Evolutionary conservation across 2,329 filamentous ascomycete species (phyloP).

Genomic region (Xylaria multiplex): DNA sequence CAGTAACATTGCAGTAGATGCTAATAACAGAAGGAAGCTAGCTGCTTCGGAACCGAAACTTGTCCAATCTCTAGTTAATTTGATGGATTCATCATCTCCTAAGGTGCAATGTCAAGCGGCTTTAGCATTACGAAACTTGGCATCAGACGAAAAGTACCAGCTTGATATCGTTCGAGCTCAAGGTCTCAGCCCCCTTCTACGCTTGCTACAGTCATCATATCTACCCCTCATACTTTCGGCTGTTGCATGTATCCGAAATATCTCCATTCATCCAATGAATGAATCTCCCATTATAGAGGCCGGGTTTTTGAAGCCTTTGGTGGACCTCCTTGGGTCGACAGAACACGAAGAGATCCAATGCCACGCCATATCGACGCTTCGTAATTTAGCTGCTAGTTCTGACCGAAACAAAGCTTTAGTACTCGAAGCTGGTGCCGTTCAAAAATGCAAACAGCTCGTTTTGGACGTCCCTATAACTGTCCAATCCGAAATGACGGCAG

Average conservation of each 20-base stretch:
- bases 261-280: conserved; percentile 97
- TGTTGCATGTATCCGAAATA: conserved; percentile 98
- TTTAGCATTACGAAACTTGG: conserved; percentile 90
- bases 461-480: conserved; percentile 92
- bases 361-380: conserved; percentile 95
- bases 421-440: conserved; percentile 92
- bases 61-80: conserved; percentile 90
- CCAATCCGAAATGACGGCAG: conserved; percentile 99
- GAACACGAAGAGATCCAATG: conserved; percentile 99
- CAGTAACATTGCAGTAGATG: conserved; percentile 97
- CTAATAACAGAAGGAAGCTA: conserved; percentile 88
- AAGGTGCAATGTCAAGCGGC: conserved; percentile 99
- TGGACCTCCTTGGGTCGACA: conserved; percentile 91
- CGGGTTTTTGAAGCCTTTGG: conserved; percentile 91
- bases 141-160: conserved; percentile 98
- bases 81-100: conserved; percentile 97
- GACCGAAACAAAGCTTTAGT: conserved; percentile 99
- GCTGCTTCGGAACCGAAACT: conserved; percentile 90
- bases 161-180: conserved; percentile 93
- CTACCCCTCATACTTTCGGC: conserved; percentile 95
- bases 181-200: conserved; percentile 84
- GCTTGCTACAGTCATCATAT: conserved; percentile 93
- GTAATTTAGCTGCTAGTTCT: conserved; percentile 95
- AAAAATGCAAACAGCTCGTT: conserved; percentile 98
- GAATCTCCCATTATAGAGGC: conserved; percentile 99